Percentiles rank a stretch among this genome's conserved stretches.
These are phyloP conservation scores for Cadophora malorum DNA, from an alignment of 2,329 filamentous ascomycete genomes.

Conservation along the genomic window DNA sequence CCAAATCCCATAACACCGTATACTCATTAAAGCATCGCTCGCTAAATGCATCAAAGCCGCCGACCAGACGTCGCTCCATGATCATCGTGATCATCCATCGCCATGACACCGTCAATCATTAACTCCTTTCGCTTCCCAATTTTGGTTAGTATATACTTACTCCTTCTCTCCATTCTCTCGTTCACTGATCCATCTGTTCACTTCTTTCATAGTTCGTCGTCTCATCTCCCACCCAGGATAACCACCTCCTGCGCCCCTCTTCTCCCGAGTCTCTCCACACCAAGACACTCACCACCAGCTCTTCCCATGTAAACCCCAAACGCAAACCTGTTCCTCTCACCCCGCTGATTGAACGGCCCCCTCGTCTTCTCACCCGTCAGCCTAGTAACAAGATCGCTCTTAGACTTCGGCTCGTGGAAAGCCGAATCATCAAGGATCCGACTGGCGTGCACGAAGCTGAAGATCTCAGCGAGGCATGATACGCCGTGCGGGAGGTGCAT, in stretches of 20 bases:
- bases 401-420: conserved; percentile 72
- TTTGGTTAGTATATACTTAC: conserved; percentile 16
- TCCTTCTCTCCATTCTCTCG: neutral
- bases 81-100: neutral
- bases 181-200: neutral
- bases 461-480: conserved; percentile 74
- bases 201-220: neutral
- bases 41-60: conserved; percentile 1
- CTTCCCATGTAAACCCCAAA: conserved; percentile 42
- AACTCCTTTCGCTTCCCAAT: neutral
- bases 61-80: neutral
- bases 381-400: conserved; percentile 70
- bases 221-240: conserved; percentile 27
- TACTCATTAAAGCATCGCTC: conserved; percentile 18
- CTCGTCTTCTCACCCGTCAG: conserved; percentile 52
- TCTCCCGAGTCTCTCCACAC: conserved; percentile 42
- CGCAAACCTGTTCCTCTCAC: conserved; percentile 35
- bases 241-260: conserved; percentile 31
- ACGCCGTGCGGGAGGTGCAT: conserved; percentile 77
- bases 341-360: conserved; percentile 16
- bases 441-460: conserved; percentile 78
- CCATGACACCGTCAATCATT: conserved; percentile 11
- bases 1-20: conserved; percentile 14
- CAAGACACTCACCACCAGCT: conserved; percentile 40
- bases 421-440: conserved; percentile 74